A percentile compares a stretch with the other conserved stretches of the same genome.
Evolutionary conservation across 2,329 filamentous ascomycete species (phyloP).

Genomic region (Acrocalymma vagum): DNA sequence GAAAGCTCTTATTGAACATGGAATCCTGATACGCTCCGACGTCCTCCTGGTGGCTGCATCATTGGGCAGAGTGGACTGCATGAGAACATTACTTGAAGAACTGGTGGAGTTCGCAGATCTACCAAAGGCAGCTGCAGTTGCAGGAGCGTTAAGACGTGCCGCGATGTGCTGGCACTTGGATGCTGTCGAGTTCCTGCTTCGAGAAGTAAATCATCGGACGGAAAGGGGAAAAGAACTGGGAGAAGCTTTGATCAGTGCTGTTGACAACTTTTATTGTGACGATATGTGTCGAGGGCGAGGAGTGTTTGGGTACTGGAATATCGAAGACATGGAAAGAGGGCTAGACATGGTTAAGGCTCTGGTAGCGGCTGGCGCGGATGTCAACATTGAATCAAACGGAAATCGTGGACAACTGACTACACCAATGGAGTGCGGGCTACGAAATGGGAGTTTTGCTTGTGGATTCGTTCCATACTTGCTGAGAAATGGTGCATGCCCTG

Average conservation of each 20-base stretch:
- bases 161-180: constrained; percentile 11
- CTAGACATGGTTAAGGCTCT: constrained; percentile 1
- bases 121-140: constrained; percentile 1
- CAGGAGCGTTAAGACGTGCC: constrained; percentile 4
- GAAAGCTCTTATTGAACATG: constrained; percentile 4
- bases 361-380: constrained; percentile 6
- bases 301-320: no score
- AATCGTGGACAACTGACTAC: constrained; percentile 1
- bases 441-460: constrained; percentile 1
- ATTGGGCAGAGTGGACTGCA: constrained; percentile 6
- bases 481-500: no score
- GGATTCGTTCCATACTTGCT: no score
- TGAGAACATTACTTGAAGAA: constrained; percentile 5
- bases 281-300: constrained; percentile 6
- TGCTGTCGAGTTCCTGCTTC: constrained; percentile 7
- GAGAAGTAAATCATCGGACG: not conserved
- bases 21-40: not conserved
- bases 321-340: not conserved
- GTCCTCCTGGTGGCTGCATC: constrained; percentile 5
- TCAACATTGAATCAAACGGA: constrained; percentile 2
- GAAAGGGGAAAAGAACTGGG: constrained; percentile 3
- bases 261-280: constrained; percentile 8
- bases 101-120: constrained; percentile 1
- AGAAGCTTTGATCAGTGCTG: not conserved
- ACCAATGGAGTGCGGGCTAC: constrained; percentile 4